Evolutionary conservation across 2,329 filamentous ascomycete genomes (phyloP).

Genomic region (Fusarium caatingaense): DNA sequence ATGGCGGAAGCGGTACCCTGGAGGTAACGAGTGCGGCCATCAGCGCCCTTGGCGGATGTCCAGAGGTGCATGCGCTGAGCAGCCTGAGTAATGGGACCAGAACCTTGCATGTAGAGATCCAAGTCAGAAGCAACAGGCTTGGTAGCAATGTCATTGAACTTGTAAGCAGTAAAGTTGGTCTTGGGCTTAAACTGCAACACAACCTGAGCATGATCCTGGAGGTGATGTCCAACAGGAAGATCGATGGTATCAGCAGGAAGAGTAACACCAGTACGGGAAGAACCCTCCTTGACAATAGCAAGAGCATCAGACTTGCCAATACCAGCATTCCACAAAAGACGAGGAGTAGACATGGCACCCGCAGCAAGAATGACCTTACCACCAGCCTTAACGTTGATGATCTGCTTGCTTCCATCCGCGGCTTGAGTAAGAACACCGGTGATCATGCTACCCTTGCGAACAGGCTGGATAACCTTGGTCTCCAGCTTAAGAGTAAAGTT

Average conservation of each 20-base stretch:
- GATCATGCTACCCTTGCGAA: constrained; percentile 69
- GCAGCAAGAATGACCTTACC: constrained; percentile 70
- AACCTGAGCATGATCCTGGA: constrained; percentile 65
- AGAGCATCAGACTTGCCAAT: constrained; percentile 73
- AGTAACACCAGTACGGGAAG: constrained; percentile 58
- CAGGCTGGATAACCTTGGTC: constrained; percentile 72
- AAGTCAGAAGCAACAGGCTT: constrained; percentile 34
- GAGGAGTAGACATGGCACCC: constrained; percentile 59
- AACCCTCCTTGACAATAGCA: constrained; percentile 57
- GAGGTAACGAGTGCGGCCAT: constrained; percentile 41
- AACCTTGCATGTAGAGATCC: constrained; percentile 44
- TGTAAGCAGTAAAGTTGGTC: constrained; percentile 43
- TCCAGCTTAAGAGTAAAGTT: constrained; percentile 76
- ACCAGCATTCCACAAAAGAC: constrained; percentile 53
- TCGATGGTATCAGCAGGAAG: constrained; percentile 66
- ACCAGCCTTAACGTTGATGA: constrained; percentile 44
- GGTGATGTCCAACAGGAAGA: constrained; percentile 67
- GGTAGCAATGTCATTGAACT: constrained; percentile 38
- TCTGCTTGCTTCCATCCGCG: constrained; percentile 59
- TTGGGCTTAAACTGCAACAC: constrained; percentile 43
- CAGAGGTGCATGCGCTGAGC: constrained; percentile 46
- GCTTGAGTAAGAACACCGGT: constrained; percentile 71
- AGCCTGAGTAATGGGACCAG: constrained; percentile 44
- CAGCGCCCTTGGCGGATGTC: constrained; percentile 42
- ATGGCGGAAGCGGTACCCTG: constrained; percentile 45